These are phyloP conservation scores for Metschnikowia gruessii DNA, from an alignment of 805 yeast genomes.

Conservation along the genomic window DNA sequence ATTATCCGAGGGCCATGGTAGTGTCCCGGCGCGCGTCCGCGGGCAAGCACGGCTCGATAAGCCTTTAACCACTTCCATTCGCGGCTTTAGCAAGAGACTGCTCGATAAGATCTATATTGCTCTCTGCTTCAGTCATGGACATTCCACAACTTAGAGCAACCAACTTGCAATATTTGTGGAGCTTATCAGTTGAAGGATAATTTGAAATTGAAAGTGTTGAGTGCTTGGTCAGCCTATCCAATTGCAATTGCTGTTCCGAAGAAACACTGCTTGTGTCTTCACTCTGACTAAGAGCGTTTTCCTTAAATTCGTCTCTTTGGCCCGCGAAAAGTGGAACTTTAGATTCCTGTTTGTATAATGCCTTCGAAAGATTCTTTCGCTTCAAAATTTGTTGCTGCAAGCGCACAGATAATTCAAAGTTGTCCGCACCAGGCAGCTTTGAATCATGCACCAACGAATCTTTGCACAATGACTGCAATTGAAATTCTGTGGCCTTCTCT, in stretches of 20 bases:
- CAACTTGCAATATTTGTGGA: slow-evolving; percentile 40
- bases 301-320: slow-evolving; percentile 20
- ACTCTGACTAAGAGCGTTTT: slow-evolving; percentile 11
- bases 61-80: slow-evolving; percentile 1
- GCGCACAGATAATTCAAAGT: slow-evolving; percentile 24
- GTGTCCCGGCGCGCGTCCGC: not conserved
- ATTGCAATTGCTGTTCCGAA: not conserved
- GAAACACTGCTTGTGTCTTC: not conserved
- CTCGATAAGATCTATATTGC: slow-evolving; percentile 42
- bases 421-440: slow-evolving; percentile 6
- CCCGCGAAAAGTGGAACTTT: slow-evolving; percentile 21
- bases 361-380: slow-evolving; percentile 19
- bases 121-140: slow-evolving; percentile 39
- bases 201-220: slow-evolving; percentile 1
- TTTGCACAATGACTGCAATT: slow-evolving; percentile 6
- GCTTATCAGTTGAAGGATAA: slow-evolving; percentile 31
- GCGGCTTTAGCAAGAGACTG: slow-evolving; percentile 32
- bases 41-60: not conserved
- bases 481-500: slow-evolving; percentile 14
- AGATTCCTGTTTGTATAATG: slow-evolving; percentile 22
- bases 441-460: not conserved
- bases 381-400: slow-evolving; percentile 29
- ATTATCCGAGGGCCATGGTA: not conserved
- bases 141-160: slow-evolving; percentile 44
- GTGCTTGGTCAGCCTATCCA: not conserved